A percentile compares a stretch with the other conserved stretches of the same genome.
These are phyloP conservation scores for Russula dissimulans DNA, from an alignment of 768 basidiomycete species.

Conservation along the genomic window DNA sequence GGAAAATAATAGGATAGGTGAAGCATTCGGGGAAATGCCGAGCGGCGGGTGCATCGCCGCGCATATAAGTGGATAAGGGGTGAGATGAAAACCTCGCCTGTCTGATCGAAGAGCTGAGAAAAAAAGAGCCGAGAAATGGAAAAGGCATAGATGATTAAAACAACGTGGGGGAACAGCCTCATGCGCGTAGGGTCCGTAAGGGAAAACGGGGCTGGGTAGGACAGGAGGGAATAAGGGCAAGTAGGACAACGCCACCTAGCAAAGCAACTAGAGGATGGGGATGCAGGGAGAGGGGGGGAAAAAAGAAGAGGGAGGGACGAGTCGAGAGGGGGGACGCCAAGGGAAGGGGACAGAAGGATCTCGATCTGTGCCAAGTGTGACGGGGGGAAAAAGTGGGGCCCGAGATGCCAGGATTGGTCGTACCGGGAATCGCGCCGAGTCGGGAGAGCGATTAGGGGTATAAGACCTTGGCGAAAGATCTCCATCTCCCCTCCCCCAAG, in stretches of 20 bases:
- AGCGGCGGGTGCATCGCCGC: conserved; percentile 13
- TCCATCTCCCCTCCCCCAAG: not conserved
- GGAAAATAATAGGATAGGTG: conserved; percentile 7
- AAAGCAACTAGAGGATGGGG: not conserved
- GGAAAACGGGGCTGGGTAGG: not conserved
- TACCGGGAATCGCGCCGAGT: conserved; percentile 13
- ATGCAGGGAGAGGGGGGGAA: not conserved
- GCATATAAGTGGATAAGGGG: conserved; percentile 21
- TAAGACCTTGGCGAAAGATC: conserved; percentile 9
- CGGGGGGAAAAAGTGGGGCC: conserved; percentile 19
- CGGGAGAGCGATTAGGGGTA: not conserved
- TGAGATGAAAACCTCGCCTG: conserved; percentile 19
- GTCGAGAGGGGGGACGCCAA: not conserved
- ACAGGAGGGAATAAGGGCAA: not conserved
- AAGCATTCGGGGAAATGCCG: conserved; percentile 12
- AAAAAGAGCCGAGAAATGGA: conserved; percentile 19
- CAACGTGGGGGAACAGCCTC: conserved; percentile 20
- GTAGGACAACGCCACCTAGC: no score
- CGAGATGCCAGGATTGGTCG: conserved; percentile 12
- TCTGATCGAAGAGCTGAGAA: conserved; percentile 19
- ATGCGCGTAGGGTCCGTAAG: conserved; percentile 6
- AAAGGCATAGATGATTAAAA: conserved; percentile 21
- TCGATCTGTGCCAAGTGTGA: conserved; percentile 14
- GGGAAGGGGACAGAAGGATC: not conserved
- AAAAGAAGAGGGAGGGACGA: not conserved